Conservation (phyloP, 805 yeast species). For the Lipomyces yamadae region DNA sequence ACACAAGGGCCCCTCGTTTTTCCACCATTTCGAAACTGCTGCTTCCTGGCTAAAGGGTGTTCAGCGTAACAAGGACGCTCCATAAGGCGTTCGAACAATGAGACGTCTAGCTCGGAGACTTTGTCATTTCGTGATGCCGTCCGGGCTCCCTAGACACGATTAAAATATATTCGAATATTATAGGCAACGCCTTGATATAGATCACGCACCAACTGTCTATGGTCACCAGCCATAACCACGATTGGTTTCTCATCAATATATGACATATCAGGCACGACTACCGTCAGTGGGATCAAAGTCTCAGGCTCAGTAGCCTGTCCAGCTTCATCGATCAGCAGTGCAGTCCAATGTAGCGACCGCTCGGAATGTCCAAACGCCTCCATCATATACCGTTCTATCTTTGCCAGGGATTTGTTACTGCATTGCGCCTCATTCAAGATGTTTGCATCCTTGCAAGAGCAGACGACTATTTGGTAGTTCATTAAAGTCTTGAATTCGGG, state of each 20-base stretch:
- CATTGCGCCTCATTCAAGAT: conserved; percentile 29
- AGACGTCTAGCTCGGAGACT: conserved; percentile 28
- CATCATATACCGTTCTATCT: conserved; percentile 18
- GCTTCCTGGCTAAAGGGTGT: conserved; percentile 32
- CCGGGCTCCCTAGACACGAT: conserved; percentile 24
- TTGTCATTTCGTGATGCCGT: conserved; percentile 25
- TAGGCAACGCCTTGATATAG: background rate
- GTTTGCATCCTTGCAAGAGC: conserved; percentile 33
- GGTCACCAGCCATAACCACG: conserved; percentile 37
- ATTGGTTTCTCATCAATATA: conserved; percentile 21
- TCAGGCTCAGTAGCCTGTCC: conserved; percentile 37
- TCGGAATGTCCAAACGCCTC: conserved; percentile 18
- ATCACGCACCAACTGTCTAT: conserved; percentile 27
- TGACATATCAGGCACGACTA: conserved; percentile 22
- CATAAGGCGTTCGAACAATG: conserved; percentile 33
- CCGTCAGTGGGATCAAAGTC: conserved; percentile 26
- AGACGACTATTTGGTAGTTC: conserved; percentile 28
- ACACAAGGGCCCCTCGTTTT: conserved; percentile 13
- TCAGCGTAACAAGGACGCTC: conserved; percentile 24
- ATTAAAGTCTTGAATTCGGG: conserved; percentile 26
- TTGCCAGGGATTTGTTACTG: conserved; percentile 23
- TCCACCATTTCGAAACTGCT: background rate
- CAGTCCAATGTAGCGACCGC: conserved; percentile 30
- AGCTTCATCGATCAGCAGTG: conserved; percentile 34
- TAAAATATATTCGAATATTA: background rate